Conservation (phyloP, 2,329 filamentous ascomycete species). For the Cladobotryum mycophilum region DNA sequence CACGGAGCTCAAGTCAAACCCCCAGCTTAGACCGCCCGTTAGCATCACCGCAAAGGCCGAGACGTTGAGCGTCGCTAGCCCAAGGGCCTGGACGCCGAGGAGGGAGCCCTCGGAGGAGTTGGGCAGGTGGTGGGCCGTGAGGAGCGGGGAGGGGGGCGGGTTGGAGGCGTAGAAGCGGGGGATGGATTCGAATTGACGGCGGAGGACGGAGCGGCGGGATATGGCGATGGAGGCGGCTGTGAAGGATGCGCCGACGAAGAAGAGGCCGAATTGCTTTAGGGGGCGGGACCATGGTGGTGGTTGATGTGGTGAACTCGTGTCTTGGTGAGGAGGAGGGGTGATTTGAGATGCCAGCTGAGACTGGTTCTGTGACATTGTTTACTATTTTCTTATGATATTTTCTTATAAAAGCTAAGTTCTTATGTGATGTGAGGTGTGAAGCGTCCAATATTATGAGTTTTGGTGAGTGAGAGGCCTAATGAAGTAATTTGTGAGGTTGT, state of each 20-base stretch:
- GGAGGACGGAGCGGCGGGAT: constrained; percentile 62
- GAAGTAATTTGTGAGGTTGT: too few relatives aligned
- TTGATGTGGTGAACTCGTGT: neutral
- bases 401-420: too few relatives aligned
- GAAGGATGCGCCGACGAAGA: constrained; percentile 70
- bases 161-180: constrained; percentile 69
- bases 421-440: too few relatives aligned
- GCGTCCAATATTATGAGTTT: too few relatives aligned
- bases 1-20: constrained; percentile 66
- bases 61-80: constrained; percentile 82
- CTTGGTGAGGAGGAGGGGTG: neutral
- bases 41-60: constrained; percentile 67
- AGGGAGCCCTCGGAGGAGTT: constrained; percentile 33
- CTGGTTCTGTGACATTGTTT: too few relatives aligned
- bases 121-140: neutral
- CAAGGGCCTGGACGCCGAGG: constrained; percentile 77
- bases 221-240: constrained; percentile 65
- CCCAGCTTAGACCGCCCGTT: constrained; percentile 68
- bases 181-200: constrained; percentile 53
- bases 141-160: constrained; percentile 21
- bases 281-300: constrained; percentile 12
- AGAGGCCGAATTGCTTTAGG: constrained; percentile 55
- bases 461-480: too few relatives aligned
- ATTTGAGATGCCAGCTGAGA: neutral
- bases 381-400: too few relatives aligned